phyloP scores from a whole-genome alignment of 2,329 filamentous ascomycete species.

The Ascochyta lentis region DNA sequence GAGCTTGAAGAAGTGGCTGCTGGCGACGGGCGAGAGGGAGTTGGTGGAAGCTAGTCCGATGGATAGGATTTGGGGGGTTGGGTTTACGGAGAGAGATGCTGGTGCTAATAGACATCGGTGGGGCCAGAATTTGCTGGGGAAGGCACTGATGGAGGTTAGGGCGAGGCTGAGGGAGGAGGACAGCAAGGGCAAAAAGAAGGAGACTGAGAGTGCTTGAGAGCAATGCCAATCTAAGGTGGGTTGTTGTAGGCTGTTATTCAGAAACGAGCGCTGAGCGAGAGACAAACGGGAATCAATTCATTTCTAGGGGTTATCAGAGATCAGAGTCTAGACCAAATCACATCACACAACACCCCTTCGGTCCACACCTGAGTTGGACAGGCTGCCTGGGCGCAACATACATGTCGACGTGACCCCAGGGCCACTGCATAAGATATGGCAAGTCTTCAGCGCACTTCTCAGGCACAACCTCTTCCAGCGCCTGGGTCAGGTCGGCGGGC shows the following conservation, averaged over 20 bases:
- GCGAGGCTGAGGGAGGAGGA: slow-evolving; percentile 56
- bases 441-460: slow-evolving; percentile 24
- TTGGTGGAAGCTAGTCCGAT: slow-evolving; percentile 61
- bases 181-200: slow-evolving; percentile 2
- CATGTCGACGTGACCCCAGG: slow-evolving; percentile 14
- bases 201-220: background rate
- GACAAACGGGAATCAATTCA: background rate
- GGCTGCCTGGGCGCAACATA: slow-evolving; percentile 13
- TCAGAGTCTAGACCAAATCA: background rate
- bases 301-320: background rate
- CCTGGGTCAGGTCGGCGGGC: background rate
- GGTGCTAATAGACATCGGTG: slow-evolving; percentile 57
- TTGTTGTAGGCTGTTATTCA: background rate
- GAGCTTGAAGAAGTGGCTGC: slow-evolving; percentile 57
- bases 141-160: slow-evolving; percentile 66
- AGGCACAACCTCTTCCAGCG: slow-evolving; percentile 16
- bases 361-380: background rate
- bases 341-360: slow-evolving; percentile 3
- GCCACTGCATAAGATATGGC: slow-evolving; percentile 22
- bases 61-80: slow-evolving; percentile 72
- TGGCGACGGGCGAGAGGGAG: slow-evolving; percentile 65
- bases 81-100: slow-evolving; percentile 62
- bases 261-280: background rate
- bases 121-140: slow-evolving; percentile 71
- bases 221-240: background rate